Evolutionary conservation across 2,329 filamentous ascomycete species (phyloP).

Genomic region (Pyricularia grisea): DNA sequence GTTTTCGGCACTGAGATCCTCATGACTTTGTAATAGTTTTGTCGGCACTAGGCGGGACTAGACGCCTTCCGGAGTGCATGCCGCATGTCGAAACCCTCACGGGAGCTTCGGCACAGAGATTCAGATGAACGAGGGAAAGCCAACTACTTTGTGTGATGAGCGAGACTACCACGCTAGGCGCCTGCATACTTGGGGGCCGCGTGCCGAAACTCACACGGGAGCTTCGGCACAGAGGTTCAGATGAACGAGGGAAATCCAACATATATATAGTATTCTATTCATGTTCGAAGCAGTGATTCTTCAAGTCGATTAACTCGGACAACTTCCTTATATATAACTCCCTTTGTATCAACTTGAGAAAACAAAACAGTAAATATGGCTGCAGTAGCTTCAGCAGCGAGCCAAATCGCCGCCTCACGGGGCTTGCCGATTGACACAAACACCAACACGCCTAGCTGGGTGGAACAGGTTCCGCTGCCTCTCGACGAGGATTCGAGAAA

Average conservation of each 20-base stretch:
- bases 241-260: neutral
- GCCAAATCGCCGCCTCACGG: neutral
- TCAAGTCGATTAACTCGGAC: neutral
- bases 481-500: neutral
- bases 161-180: too few species aligned
- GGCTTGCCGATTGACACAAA: neutral
- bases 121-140: neutral
- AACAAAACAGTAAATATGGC: neutral
- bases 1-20: too few species aligned
- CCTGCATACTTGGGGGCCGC: too few species aligned
- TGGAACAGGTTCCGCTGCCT: neutral
- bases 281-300: neutral
- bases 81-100: neutral
- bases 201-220: neutral
- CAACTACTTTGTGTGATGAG: neutral
- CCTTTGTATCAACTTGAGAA: neutral
- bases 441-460: neutral
- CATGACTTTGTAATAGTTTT: too few species aligned
- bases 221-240: neutral
- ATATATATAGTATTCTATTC: too few species aligned
- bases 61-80: neutral
- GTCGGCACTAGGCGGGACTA: too few species aligned
- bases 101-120: neutral
- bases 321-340: neutral
- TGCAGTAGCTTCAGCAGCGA: neutral